Conservation (phyloP, 1,284 basidiomycete species). For the Cutaneotrichosporon sp. region DNA sequence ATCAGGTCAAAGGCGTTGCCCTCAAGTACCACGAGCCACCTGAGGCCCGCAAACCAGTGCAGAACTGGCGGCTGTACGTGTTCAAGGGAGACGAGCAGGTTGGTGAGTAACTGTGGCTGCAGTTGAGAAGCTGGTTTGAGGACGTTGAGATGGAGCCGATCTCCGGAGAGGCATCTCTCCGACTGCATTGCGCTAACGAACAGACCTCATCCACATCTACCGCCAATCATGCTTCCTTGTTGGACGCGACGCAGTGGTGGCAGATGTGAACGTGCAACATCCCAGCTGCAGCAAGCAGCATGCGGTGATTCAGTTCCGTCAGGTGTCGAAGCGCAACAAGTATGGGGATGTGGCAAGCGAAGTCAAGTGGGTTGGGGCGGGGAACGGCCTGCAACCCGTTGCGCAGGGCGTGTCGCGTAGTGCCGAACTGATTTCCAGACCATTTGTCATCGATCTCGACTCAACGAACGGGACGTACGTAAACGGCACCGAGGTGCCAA, state of each 20-base stretch:
- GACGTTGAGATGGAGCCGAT: neutral
- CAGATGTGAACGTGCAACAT: conserved; percentile 87
- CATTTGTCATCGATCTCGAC: conserved; percentile 93
- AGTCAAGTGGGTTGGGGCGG: conserved; percentile 57
- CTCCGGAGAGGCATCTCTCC: too few relatives aligned
- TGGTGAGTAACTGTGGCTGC: too few relatives aligned
- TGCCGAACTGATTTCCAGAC: too few relatives aligned
- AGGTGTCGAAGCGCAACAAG: conserved; percentile 79
- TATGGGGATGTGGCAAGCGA: conserved; percentile 70
- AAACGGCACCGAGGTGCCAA: conserved; percentile 78
- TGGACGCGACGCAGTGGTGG: conserved; percentile 77
- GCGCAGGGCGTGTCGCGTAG: neutral
- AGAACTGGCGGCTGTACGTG: conserved; percentile 92
- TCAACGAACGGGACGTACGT: conserved; percentile 93
- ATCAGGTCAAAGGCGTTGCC: conserved; percentile 78
- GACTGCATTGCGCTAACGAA: too few relatives aligned
- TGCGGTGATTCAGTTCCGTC: conserved; percentile 90
- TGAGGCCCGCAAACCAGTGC: conserved; percentile 84
- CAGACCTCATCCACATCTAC: conserved; percentile 84
- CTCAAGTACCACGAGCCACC: conserved; percentile 99
- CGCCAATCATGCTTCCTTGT: conserved; percentile 91
- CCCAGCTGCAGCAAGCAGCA: conserved; percentile 99
- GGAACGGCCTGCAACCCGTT: conserved; percentile 5
- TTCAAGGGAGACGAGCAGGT: conserved; percentile 92
- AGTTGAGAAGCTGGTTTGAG: too few relatives aligned